Percentiles rank a stretch among this genome's conserved stretches.
Evolutionary conservation across 2,329 filamentous ascomycete genomes (phyloP).

Genomic region (Diaporthe caulivora): DNA sequence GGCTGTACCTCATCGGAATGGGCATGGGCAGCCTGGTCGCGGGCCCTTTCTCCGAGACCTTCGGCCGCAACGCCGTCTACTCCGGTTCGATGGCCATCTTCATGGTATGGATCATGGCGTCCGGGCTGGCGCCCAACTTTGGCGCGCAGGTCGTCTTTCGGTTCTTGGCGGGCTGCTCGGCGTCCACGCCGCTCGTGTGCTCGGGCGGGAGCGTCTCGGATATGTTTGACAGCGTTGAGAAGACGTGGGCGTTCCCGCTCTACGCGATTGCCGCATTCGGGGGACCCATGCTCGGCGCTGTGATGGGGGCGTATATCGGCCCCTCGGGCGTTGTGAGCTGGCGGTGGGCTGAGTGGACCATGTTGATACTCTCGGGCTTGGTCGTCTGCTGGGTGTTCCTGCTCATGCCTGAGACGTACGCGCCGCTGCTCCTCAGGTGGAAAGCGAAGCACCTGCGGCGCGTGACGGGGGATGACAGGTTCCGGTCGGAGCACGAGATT

Average conservation of each 20-base stretch:
- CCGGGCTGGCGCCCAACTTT: constrained; percentile 57
- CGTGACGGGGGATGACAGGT: constrained; percentile 72
- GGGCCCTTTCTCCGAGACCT: constrained; percentile 55
- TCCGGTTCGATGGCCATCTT: constrained; percentile 54
- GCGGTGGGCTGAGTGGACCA: constrained; percentile 75
- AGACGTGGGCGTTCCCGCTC: constrained; percentile 55
- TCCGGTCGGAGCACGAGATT: constrained; percentile 73
- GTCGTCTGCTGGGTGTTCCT: constrained; percentile 68
- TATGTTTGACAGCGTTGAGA: constrained; percentile 51
- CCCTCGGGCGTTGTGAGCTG: constrained; percentile 65
- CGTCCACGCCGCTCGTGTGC: constrained; percentile 57
- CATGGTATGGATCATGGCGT: constrained; percentile 59
- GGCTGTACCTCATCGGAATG: constrained; percentile 52
- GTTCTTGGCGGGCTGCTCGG: constrained; percentile 60
- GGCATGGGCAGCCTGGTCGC: constrained; percentile 51
- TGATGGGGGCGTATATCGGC: constrained; percentile 73
- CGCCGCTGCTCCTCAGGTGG: constrained; percentile 64
- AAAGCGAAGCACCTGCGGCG: constrained; percentile 71
- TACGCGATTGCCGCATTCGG: constrained; percentile 59
- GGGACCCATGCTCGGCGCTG: constrained; percentile 56
- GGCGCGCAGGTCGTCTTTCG: constrained; percentile 59
- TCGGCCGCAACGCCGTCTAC: constrained; percentile 56
- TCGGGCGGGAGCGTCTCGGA: constrained; percentile 59
- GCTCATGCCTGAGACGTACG: constrained; percentile 77
- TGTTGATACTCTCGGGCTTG: constrained; percentile 72